phyloP scores from a whole-genome alignment of 805 yeast genomes.

The Sungouiella thailandica region DNA sequence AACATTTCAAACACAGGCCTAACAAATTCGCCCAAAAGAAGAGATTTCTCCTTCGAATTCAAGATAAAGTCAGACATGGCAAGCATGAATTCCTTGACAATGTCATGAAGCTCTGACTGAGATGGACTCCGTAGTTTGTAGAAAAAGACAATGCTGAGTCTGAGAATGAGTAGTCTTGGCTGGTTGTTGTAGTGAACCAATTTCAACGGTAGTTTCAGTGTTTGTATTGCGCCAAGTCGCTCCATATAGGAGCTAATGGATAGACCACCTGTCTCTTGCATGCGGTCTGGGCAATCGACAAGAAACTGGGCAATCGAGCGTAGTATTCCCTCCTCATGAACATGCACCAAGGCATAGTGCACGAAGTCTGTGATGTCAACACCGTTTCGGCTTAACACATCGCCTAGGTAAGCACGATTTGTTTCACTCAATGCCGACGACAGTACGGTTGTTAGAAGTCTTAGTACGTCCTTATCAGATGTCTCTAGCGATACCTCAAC shows the following conservation, averaged over 20 bases:
- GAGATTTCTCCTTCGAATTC: conserved; percentile 12
- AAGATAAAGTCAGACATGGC: conserved; percentile 26
- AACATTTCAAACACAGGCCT: conserved; percentile 13
- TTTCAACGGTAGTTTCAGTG: not conserved
- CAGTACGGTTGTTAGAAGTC: not conserved
- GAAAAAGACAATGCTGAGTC: conserved; percentile 17
- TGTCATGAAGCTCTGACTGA: too few species aligned
- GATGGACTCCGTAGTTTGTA: too few species aligned
- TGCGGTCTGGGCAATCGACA: not conserved
- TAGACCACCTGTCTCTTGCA: not conserved
- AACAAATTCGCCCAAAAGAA: conserved; percentile 12
- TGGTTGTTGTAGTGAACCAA: conserved; percentile 13
- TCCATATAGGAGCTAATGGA: not conserved
- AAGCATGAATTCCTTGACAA: conserved; percentile 12
- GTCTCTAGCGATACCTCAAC: too few species aligned
- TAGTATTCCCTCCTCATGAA: conserved; percentile 3
- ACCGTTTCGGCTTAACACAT: not conserved
- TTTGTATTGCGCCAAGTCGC: conserved; percentile 5
- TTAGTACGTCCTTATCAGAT: not conserved
- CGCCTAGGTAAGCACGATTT: not conserved
- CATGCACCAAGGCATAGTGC: conserved; percentile 4
- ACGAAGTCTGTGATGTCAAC: not conserved
- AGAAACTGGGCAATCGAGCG: not conserved
- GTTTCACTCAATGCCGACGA: not conserved
- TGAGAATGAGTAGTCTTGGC: conserved; percentile 10